phyloP scores from a whole-genome alignment of 345 rosid species.

The Garcia nutans region DNA sequence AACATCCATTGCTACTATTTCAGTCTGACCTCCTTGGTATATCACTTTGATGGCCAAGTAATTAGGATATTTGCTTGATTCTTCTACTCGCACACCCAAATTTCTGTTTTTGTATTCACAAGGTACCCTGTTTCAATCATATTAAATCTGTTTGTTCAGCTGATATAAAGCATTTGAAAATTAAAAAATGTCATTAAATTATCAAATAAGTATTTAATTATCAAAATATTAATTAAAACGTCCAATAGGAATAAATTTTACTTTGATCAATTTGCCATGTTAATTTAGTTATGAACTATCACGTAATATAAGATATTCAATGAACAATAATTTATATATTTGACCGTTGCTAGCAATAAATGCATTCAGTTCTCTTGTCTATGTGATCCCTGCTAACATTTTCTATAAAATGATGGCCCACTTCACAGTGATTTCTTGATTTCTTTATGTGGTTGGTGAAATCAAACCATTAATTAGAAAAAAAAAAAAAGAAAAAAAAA shows the following conservation, averaged over 20 bases:
- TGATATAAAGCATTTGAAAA: too few relatives aligned
- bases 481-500: too few relatives aligned
- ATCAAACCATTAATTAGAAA: conserved; percentile 13
- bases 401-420: neutral
- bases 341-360: conserved; percentile 39
- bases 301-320: too few relatives aligned
- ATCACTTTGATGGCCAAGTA: conserved; percentile 70
- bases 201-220: too few relatives aligned
- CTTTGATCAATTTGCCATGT: neutral
- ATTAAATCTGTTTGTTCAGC: too few relatives aligned
- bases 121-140: conserved; percentile 56
- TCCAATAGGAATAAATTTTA: too few relatives aligned
- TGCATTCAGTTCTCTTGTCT: conserved; percentile 13
- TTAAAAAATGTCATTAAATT: too few relatives aligned
- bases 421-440: neutral
- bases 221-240: too few relatives aligned
- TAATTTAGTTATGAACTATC: too few relatives aligned
- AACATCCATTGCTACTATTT: conserved; percentile 69
- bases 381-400: neutral
- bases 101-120: conserved; percentile 68
- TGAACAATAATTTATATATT: neutral
- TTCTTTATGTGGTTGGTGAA: neutral
- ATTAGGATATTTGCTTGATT: conserved; percentile 71
- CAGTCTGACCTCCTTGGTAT: conserved; percentile 96
- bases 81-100: conserved; percentile 80